These are phyloP conservation scores for Arthrinium puccinioides DNA, from an alignment of 2,329 filamentous ascomycete genomes.

Conservation along the genomic window DNA sequence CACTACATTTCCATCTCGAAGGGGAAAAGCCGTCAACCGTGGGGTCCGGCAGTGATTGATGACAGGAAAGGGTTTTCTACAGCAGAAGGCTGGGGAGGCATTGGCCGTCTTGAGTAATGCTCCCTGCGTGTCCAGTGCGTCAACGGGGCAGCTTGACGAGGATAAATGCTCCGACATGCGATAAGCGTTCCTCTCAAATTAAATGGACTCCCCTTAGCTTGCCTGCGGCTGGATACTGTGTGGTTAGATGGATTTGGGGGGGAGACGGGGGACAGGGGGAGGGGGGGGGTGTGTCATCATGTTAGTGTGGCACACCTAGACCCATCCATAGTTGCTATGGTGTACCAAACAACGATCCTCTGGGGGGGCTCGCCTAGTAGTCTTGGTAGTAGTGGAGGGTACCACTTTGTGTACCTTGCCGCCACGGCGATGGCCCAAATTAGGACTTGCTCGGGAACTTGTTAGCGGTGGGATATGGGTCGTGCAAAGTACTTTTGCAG, in stretches of 20 bases:
- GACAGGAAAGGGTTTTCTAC: conserved; percentile 1
- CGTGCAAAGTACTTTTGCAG: no score
- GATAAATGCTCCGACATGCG: conserved; percentile 23
- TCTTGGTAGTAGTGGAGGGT: conserved; percentile 1
- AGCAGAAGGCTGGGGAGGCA: background rate
- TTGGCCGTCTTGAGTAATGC: conserved; percentile 18
- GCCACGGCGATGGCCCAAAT: conserved; percentile 7
- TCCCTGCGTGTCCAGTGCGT: conserved; percentile 11
- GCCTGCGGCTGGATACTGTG: conserved; percentile 5
- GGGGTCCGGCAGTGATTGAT: no score
- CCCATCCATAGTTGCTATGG: no score
- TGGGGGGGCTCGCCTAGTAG: no score
- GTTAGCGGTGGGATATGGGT: no score
- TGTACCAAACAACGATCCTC: no score
- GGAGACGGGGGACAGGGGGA: background rate
- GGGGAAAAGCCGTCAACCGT: no score
- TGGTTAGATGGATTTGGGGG: no score
- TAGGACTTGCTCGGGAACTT: no score
- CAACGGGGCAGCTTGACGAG: conserved; percentile 12
- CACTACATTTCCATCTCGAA: no score
- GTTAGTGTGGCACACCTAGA: no score
- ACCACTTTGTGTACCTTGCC: conserved; percentile 2
- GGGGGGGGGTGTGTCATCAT: conserved; percentile 1
- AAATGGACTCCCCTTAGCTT: conserved; percentile 12
- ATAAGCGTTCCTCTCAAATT: conserved; percentile 23